A percentile compares a stretch with the other conserved stretches of the same genome.
Evolutionary conservation across 768 basidiomycete genomes (phyloP).

Genomic region (Suillus subluteus): DNA sequence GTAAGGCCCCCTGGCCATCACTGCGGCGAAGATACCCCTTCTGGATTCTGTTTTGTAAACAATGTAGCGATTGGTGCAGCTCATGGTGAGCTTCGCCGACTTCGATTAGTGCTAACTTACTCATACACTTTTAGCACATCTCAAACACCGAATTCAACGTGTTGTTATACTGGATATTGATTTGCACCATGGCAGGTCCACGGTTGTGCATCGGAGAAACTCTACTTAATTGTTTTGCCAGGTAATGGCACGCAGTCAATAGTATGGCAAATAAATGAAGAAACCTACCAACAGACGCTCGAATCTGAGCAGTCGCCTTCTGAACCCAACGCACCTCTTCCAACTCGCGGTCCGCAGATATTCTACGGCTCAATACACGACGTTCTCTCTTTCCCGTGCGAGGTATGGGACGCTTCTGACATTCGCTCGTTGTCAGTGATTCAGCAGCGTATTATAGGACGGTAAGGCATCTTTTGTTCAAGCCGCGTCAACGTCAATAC

Average conservation of each 20-base stretch:
- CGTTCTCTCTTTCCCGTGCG: slow-evolving; percentile 89
- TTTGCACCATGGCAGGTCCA: slow-evolving; percentile 30
- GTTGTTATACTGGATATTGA: slow-evolving; percentile 89
- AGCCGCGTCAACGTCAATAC: slow-evolving; percentile 82
- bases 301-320: slow-evolving; percentile 44
- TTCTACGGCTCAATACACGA: slow-evolving; percentile 97
- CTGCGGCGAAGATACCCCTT: slow-evolving; percentile 87
- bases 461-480: slow-evolving; percentile 79
- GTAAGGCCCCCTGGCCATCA: slow-evolving; percentile 94
- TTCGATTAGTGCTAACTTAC: slow-evolving; percentile 6
- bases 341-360: slow-evolving; percentile 56
- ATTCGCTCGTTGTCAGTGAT: background rate
- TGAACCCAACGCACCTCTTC: slow-evolving; percentile 36
- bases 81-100: slow-evolving; percentile 60
- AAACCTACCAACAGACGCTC: slow-evolving; percentile 71
- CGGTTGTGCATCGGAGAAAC: background rate
- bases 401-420: slow-evolving; percentile 48
- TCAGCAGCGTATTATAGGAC: slow-evolving; percentile 51
- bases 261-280: slow-evolving; percentile 89
- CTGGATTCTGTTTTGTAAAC: slow-evolving; percentile 95
- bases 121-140: slow-evolving; percentile 60
- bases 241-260: slow-evolving; percentile 96
- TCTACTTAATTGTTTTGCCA: slow-evolving; percentile 28
- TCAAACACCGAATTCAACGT: slow-evolving; percentile 76
- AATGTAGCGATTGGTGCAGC: slow-evolving; percentile 91